Base-by-base conservation (phyloP, 2,329 filamentous ascomycete species). In the Colletotrichum cordylinicola region DNA sequence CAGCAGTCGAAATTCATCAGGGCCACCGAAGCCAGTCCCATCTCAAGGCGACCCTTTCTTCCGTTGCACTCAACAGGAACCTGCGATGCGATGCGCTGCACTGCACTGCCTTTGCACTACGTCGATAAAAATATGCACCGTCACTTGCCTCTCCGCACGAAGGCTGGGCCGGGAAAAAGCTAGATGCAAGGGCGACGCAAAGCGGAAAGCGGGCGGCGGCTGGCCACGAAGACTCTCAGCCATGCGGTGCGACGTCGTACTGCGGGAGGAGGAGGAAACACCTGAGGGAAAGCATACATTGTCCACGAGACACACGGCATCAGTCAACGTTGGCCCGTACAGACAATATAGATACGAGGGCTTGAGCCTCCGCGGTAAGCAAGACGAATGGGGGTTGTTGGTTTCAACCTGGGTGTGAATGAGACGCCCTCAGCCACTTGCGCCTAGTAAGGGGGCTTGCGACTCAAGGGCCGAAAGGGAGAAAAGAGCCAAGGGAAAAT, bases 221-320 rank as follows among this genome's bases (percentile, higher is more conserved):
- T 16, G 72, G 69, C 62, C 56, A 29, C 39, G 33, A 62, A 72
- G 27, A 31, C 52, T 27, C 64, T 21, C 37, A 66, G 55, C 35
- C 62, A 39, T 74, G 73, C 69, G 31, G 73, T 75, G 62, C 69
- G 62, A 75, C 73, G 55, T 72, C 48, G 24, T 29, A 65, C 61
- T n/a, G 48, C 52, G 27, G 31, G 29, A 13, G 33, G 33, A 31
- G n/a, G 68, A 48, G 29, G 52, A 24, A 60, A 37, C 60, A 24
- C 35, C 35, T 74, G 6, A 15, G 58, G 48, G 39, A 35, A 31
- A 71, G 67, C 58, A 55, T 48, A 24, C 67, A 21, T 37, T 35
- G 66, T 64, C 71, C 24, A 35, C 43, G 43, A 60, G 43, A 58
- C 43, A 58, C 58, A 33, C 18, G 15, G 58, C 33, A n/a, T 24